Conservation (phyloP, 2,329 filamentous ascomycete species). For the Colletotrichum noveboracense region DNA sequence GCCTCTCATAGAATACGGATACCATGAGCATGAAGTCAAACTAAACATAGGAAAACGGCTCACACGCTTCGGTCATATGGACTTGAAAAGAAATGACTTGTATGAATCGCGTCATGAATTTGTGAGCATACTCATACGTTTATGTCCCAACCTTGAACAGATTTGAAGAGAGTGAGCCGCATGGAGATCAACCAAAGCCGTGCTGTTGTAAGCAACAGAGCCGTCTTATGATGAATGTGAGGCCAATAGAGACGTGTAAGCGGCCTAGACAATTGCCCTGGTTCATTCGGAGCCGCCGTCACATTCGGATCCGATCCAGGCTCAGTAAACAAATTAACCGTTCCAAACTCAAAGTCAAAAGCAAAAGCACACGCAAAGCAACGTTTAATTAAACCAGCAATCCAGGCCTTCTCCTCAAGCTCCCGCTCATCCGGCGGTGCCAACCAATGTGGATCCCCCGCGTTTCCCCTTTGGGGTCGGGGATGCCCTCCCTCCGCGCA, state of each 20-base stretch:
- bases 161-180: too few species aligned
- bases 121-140: fast-evolving
- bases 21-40: not conserved
- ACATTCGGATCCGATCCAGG: not conserved
- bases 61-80: fast-evolving
- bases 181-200: too few species aligned
- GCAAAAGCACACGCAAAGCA: not conserved
- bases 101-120: not conserved
- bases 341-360: not conserved
- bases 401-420: not conserved
- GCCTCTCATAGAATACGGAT: not conserved
- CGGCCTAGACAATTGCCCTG: not conserved
- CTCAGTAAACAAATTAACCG: not conserved
- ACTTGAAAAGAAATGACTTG: not conserved
- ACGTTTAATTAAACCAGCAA: not conserved
- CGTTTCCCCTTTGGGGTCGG: conserved; percentile 15
- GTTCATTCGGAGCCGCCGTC: not conserved
- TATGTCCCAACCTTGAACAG: too few species aligned
- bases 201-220: too few species aligned
- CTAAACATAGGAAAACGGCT: not conserved
- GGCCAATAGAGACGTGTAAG: not conserved
- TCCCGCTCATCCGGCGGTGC: conserved; percentile 17
- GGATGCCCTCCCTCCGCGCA: conserved; percentile 22
- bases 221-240: fast-evolving
- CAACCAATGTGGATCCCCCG: not conserved